Percentiles rank a stretch among this genome's conserved stretches.
These are phyloP conservation scores for Suhomyces guaymorum DNA, from an alignment of 1,139 yeast genomes.

Conservation along the genomic window DNA sequence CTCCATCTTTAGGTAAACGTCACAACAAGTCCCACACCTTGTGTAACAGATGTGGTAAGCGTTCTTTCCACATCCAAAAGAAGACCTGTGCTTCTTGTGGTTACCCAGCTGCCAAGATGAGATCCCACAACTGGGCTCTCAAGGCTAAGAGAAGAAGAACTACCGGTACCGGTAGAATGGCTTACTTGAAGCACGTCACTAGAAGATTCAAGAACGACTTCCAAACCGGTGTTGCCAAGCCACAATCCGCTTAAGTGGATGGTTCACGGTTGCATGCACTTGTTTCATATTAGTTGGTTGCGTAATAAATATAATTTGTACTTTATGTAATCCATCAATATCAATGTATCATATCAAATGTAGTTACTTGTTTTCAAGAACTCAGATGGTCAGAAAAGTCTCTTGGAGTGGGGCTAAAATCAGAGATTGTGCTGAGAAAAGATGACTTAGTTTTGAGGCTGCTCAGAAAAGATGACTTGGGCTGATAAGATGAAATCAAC, in stretches of 20 bases:
- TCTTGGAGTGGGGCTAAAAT: no score
- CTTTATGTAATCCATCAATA: slow-evolving; percentile 4
- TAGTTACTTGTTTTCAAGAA: no score
- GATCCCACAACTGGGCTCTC: slow-evolving; percentile 98
- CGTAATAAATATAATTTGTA: slow-evolving; percentile 14
- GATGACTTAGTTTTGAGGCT: no score
- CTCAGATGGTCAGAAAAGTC: no score
- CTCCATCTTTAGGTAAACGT: slow-evolving; percentile 99
- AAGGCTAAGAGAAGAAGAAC: slow-evolving; percentile 99
- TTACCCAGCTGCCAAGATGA: slow-evolving; percentile 99
- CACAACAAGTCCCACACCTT: slow-evolving; percentile 99
- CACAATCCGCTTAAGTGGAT: slow-evolving; percentile 44
- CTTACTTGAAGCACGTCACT: slow-evolving; percentile 93
- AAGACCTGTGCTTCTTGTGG: slow-evolving; percentile 99
- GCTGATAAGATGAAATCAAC: no score
- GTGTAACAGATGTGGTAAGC: slow-evolving; percentile 99
- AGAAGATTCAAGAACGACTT: slow-evolving; percentile 99
- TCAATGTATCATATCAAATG: background rate
- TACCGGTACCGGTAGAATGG: slow-evolving; percentile 99
- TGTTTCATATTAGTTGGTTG: slow-evolving; percentile 16
- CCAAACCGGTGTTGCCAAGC: slow-evolving; percentile 83
- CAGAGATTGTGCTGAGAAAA: no score
- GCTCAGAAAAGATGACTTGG: no score
- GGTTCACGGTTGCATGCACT: slow-evolving; percentile 14
- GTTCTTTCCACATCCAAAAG: slow-evolving; percentile 99